These are phyloP conservation scores for Pichia manshurica DNA, from an alignment of 805 yeast genomes.

Conservation along the genomic window DNA sequence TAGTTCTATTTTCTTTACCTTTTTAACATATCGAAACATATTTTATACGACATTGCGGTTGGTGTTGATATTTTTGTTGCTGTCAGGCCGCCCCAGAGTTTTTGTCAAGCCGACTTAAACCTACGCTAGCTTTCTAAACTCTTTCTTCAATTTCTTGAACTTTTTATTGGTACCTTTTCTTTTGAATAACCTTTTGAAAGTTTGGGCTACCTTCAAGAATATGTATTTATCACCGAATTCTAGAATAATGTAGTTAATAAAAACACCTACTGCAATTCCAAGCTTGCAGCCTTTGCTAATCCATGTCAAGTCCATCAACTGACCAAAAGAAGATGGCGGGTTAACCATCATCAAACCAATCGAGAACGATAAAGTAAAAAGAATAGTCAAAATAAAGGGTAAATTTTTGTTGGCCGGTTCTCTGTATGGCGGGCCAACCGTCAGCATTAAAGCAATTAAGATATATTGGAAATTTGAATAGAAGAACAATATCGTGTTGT, in stretches of 20 bases:
- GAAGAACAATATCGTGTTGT: slow-evolving; percentile 80
- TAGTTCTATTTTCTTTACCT: no score
- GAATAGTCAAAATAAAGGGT: slow-evolving; percentile 66
- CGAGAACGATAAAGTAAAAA: slow-evolving; percentile 45
- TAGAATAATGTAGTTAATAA: slow-evolving; percentile 45
- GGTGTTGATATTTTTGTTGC: no score
- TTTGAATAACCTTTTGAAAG: slow-evolving; percentile 34
- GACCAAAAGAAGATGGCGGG: slow-evolving; percentile 51
- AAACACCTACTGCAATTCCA: slow-evolving; percentile 42
- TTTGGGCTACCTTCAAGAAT: slow-evolving; percentile 37
- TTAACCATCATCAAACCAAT: slow-evolving; percentile 48
- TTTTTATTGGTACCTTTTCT: slow-evolving; percentile 26
- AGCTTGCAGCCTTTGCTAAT: slow-evolving; percentile 46
- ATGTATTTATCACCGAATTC: slow-evolving; percentile 40
- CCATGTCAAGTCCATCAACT: slow-evolving; percentile 69
- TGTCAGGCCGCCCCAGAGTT: no score
- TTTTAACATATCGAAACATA: no score
- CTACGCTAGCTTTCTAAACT: slow-evolving; percentile 16
- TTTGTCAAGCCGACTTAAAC: no score
- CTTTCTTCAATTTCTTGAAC: slow-evolving; percentile 35
- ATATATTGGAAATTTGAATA: slow-evolving; percentile 87
- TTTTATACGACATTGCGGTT: no score
- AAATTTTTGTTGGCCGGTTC: slow-evolving; percentile 60
- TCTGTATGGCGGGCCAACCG: slow-evolving; percentile 92
- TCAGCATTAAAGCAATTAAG: slow-evolving; percentile 71